These are phyloP conservation scores for Zygosaccharomyces pseudobailii DNA, from an alignment of 1,139 yeast species.

Conservation along the genomic window DNA sequence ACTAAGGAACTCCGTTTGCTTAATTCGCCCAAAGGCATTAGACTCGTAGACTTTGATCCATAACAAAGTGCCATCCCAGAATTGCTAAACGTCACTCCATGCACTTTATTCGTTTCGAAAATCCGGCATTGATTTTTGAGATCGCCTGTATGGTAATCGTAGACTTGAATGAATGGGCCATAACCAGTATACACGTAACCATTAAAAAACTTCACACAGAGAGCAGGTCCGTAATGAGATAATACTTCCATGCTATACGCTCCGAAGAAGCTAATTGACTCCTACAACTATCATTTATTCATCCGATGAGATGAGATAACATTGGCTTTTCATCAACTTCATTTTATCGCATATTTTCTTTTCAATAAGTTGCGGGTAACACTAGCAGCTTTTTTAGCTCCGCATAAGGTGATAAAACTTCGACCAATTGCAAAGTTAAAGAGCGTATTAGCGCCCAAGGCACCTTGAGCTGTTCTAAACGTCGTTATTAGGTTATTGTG, in stretches of 20 bases:
- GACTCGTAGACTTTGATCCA: conserved; percentile 68
- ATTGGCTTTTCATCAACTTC: background rate
- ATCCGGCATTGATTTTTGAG: conserved; percentile 43
- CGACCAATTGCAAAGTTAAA: background rate
- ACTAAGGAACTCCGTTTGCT: conserved; percentile 21
- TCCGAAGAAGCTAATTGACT: background rate
- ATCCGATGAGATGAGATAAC: conserved; percentile 6
- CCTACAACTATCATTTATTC: background rate
- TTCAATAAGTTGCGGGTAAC: background rate
- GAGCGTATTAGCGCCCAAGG: background rate
- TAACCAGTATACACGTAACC: conserved; percentile 56
- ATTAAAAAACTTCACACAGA: conserved; percentile 49
- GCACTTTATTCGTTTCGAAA: conserved; percentile 71
- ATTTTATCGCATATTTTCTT: conserved; percentile 1
- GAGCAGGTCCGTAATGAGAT: conserved; percentile 60
- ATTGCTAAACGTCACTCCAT: conserved; percentile 51
- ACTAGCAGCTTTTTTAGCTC: background rate
- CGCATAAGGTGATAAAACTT: background rate
- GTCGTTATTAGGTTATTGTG: background rate
- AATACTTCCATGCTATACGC: conserved; percentile 13
- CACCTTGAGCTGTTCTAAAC: background rate
- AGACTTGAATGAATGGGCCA: conserved; percentile 64
- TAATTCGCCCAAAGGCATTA: conserved; percentile 37
- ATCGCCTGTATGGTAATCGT: conserved; percentile 41
- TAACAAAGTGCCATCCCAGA: conserved; percentile 44